Percentiles rank a stretch among this genome's conserved stretches.
Evolutionary conservation across 2,329 filamentous ascomycete genomes (phyloP).

Genomic region (Geosmithia putterillii): DNA sequence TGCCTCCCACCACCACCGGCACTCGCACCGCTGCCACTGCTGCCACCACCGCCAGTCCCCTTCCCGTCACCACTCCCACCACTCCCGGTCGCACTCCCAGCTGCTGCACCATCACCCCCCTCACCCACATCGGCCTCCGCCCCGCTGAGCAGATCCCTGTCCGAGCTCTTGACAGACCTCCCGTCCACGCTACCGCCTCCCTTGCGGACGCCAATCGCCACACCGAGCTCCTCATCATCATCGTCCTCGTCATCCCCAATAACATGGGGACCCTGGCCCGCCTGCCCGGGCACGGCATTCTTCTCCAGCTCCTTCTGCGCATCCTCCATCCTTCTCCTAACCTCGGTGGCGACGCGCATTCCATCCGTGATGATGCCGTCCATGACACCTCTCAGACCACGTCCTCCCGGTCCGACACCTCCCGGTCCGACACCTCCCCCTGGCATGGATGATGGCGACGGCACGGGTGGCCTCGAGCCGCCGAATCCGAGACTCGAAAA

Average conservation of each 20-base stretch:
- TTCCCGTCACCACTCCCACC: conserved; percentile 3
- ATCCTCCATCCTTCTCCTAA: conserved; percentile 86
- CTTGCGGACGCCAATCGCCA: conserved; percentile 26
- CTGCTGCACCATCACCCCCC: conserved; percentile 16
- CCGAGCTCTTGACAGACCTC: conserved; percentile 51
- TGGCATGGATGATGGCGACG: conserved; percentile 26
- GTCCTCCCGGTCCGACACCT: conserved; percentile 41
- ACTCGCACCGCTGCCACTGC: no score
- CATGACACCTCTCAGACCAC: conserved; percentile 80
- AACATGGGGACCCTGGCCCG: no score
- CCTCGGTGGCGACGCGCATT: conserved; percentile 89
- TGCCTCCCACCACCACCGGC: no score
- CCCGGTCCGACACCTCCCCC: conserved; percentile 8
- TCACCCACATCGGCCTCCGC: conserved; percentile 58
- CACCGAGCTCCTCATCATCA: conserved; percentile 43
- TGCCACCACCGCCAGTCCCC: no score
- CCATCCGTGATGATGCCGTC: conserved; percentile 97
- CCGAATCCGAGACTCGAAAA: conserved; percentile 62
- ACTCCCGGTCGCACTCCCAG: neutral
- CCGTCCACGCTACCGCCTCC: conserved; percentile 36
- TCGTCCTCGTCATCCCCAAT: conserved; percentile 64
- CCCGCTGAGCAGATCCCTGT: conserved; percentile 60
- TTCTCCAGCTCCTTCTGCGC: conserved; percentile 84
- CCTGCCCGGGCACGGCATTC: conserved; percentile 54
- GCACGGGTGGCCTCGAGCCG: conserved; percentile 18